Evolutionary conservation across 768 basidiomycete species (phyloP), one percentile per base, ranked within the genome.

Genomic region (Leccinum truebloodii): DNA sequence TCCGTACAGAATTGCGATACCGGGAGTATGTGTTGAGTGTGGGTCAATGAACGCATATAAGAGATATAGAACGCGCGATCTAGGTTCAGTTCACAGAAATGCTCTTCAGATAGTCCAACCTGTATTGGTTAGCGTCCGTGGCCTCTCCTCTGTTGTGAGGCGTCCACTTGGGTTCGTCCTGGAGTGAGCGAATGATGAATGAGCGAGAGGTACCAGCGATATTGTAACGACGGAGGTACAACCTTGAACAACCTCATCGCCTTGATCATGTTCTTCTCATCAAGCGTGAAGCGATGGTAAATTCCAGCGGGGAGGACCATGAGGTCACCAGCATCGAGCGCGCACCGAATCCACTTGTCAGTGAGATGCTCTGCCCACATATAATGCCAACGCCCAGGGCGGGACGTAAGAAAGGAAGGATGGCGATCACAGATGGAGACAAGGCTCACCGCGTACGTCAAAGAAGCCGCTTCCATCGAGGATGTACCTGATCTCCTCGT

Each of bases 261-360:
- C 65, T 86, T 85, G 75, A 95, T 87, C 44, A 77, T 76, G 73
- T 97, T 85, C 55, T 69, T 76, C 63, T 85, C 82, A 70, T 96
- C 94, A n/a, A 97, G 84, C 0, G 92, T 95, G 78, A 98, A 98
- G 44, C 95, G 89, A 76, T 98, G 95, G 74, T 95, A 97, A 67
- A 95, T 94, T 0, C 94, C 94, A 16, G 92, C 84, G 2, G 95
- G 95, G 46, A 98, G 74, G 56, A 97, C 86, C 55, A 97, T 74
- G 52, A 98, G 82, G 70, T 97, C 95, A 3, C 94, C 92, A 6
- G 88, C 83, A 14, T 79, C 78, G 16, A 95, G 79, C 6, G 84
- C 84, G 46, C 94, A 78, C 59, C 95, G 84, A 65, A 97, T 89
- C 95, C 95, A 97, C 6, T 76, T 75, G 62, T 93, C 83, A 2